Conservation (phyloP, 371 early-diverging fungal species). For the Mortierella sp. region DNA sequence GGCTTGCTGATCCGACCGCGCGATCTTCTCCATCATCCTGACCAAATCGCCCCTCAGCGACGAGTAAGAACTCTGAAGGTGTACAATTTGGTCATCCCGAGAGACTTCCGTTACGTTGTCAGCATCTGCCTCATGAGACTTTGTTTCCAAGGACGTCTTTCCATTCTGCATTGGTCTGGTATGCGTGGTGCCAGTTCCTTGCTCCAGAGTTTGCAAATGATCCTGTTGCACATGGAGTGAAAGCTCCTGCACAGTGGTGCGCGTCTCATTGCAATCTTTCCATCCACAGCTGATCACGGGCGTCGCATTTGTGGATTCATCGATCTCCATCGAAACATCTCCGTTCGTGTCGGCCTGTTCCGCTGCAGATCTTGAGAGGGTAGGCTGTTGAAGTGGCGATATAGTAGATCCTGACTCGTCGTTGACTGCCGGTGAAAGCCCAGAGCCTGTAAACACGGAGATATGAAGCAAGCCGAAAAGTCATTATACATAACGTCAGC, state of each 20-base stretch:
- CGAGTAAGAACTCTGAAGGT: slow-evolving; percentile 19
- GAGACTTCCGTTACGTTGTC: not conserved
- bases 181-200: too few relatives aligned
- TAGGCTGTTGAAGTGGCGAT: not conserved
- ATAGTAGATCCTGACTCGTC: not conserved
- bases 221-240: slow-evolving; percentile 30
- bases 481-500: not conserved
- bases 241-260: slow-evolving; percentile 17
- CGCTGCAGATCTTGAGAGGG: not conserved
- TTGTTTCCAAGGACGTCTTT: not conserved
- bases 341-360: not conserved
- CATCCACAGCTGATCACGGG: slow-evolving; percentile 22
- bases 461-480: not conserved
- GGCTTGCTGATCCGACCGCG: slow-evolving; percentile 18
- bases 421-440: slow-evolving; percentile 25
- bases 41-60: slow-evolving; percentile 22
- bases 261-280: slow-evolving; percentile 26
- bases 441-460: slow-evolving; percentile 20
- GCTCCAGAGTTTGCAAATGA: slow-evolving; percentile 14
- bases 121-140: not conserved
- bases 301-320: not conserved
- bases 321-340: slow-evolving; percentile 2
- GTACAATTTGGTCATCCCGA: slow-evolving; percentile 14
- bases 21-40: slow-evolving; percentile 15
- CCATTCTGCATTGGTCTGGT: not conserved